Conservation (phyloP, 1,284 basidiomycete species). For the Xerocomus amazonicus region DNA sequence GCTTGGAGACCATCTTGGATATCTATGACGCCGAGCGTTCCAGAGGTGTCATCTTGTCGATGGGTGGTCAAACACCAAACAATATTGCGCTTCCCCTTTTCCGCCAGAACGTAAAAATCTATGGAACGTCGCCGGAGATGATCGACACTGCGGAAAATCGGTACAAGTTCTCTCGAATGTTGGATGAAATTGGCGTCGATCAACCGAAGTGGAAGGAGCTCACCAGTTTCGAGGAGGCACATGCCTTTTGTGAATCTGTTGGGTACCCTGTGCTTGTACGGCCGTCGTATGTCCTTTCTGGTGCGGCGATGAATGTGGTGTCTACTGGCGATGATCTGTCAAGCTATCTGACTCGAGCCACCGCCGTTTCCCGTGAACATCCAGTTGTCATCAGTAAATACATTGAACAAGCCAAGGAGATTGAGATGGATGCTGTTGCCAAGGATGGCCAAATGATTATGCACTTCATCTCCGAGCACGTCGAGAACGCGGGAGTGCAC, state of each 20-base stretch:
- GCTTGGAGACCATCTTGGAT: slow-evolving; percentile 93
- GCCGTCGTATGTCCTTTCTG: slow-evolving; percentile 97
- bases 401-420: slow-evolving; percentile 99
- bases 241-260: slow-evolving; percentile 85
- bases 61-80: slow-evolving; percentile 99
- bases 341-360: slow-evolving; percentile 93
- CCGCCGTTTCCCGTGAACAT: slow-evolving; percentile 94
- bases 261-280: slow-evolving; percentile 95
- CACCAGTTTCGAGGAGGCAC: slow-evolving; percentile 86
- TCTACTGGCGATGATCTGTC: slow-evolving; percentile 89
- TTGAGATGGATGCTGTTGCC: slow-evolving; percentile 99
- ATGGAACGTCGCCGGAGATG: slow-evolving; percentile 98
- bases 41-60: slow-evolving; percentile 90
- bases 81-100: slow-evolving; percentile 94
- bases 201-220: slow-evolving; percentile 98
- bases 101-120: slow-evolving; percentile 96
- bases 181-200: slow-evolving; percentile 97
- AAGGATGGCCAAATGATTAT: slow-evolving; percentile 97
- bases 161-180: slow-evolving; percentile 97
- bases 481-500: slow-evolving; percentile 95
- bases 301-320: slow-evolving; percentile 99
- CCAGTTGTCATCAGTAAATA: slow-evolving; percentile 99
- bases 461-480: slow-evolving; percentile 99
- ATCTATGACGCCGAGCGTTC: slow-evolving; percentile 93
- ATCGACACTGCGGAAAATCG: slow-evolving; percentile 99